These are phyloP conservation scores for Monosporozyma yasuniensis DNA, from an alignment of 805 yeast genomes.

Conservation along the genomic window DNA sequence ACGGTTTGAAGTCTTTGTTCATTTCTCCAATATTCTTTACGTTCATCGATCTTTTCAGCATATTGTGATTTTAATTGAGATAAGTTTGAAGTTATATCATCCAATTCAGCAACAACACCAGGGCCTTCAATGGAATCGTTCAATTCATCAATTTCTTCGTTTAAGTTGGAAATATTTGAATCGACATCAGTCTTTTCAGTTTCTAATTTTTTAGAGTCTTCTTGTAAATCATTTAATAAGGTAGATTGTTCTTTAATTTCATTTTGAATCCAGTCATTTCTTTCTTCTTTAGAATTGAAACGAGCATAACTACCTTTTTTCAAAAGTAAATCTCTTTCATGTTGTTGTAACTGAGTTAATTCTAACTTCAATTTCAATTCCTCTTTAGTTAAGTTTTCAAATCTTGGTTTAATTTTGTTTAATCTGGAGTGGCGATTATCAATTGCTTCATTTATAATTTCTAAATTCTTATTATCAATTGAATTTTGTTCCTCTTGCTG, in stretches of 20 bases:
- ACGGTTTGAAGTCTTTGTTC: slow-evolving; percentile 58
- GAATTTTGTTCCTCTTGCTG: slow-evolving; percentile 28
- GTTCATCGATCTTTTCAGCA: slow-evolving; percentile 46
- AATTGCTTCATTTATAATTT: slow-evolving; percentile 26
- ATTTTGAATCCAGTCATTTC: slow-evolving; percentile 56
- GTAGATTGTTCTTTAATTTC: slow-evolving; percentile 37
- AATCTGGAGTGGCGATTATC: slow-evolving; percentile 33
- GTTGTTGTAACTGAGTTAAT: slow-evolving; percentile 37
- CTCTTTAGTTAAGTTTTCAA: slow-evolving; percentile 31
- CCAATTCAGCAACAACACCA: slow-evolving; percentile 25
- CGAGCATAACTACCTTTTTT: slow-evolving; percentile 63
- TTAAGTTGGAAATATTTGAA: slow-evolving; percentile 16
- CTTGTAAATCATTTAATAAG: slow-evolving; percentile 21
- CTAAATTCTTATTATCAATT: slow-evolving; percentile 20
- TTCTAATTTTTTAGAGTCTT: slow-evolving; percentile 8
- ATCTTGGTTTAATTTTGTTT: slow-evolving; percentile 32
- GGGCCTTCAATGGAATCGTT: slow-evolving; percentile 34
- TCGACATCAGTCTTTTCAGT: slow-evolving; percentile 10
- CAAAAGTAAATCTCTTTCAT: slow-evolving; percentile 52
- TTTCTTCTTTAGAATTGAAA: slow-evolving; percentile 45
- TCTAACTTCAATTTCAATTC: slow-evolving; percentile 36
- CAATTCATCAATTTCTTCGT: slow-evolving; percentile 28
- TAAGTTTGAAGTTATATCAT: slow-evolving; percentile 26
- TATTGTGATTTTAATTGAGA: slow-evolving; percentile 33
- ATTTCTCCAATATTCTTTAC: slow-evolving; percentile 71